Base-by-base conservation (phyloP, 768 basidiomycete species). In the Pholiota microspora region DNA sequence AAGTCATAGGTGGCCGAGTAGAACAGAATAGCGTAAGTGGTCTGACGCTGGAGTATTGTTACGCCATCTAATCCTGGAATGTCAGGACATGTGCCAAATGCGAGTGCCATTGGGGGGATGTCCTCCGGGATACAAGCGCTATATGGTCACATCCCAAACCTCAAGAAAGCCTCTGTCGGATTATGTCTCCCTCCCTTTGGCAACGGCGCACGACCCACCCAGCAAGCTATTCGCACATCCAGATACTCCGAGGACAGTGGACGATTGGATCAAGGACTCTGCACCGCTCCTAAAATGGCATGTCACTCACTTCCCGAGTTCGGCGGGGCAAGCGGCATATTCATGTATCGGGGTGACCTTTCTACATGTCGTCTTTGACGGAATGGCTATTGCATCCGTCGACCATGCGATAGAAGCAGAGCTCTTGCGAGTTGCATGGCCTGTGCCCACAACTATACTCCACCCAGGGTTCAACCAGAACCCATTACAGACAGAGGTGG, bases 281-380 rank as follows among this genome's bases (percentile, higher is more conserved):
- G 4, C 24, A 35, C 49, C 34, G 23, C 23, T 50, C 34, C 31
- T 27, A 16, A 24, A 50, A 32, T 40, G 34, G 34, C 49, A 35
- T 27, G 23, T 40, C 13, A 48, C 27, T 2, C 29, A 48, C 15
- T 48, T 48, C 9, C 29, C 46, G 0, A 16, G 16, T 4, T 15
- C 2, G 1, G 27, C n/a, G 1, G 32, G 32, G 15, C 28, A n/a
- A 3, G 3, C 27, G 3, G 7, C 28, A 32, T 32, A 48, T 18
- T 51, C 35, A 5, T 25, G 34, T 16, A 51, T 51, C 23, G 49
- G 49, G 3, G 32, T 51, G 2, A 40, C 49, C 21, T 51, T 51
- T 3, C 49, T 36, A 12, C 49, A 51, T 10, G 36, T n/a, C n/a
- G 35, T 23, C 21, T 51, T 51, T 7, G 49, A 51, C 23, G 49